Evolutionary conservation across 305 asterid species (phyloP), one percentile per base, ranked within the genome.

Genomic region (Withania somnifera): DNA sequence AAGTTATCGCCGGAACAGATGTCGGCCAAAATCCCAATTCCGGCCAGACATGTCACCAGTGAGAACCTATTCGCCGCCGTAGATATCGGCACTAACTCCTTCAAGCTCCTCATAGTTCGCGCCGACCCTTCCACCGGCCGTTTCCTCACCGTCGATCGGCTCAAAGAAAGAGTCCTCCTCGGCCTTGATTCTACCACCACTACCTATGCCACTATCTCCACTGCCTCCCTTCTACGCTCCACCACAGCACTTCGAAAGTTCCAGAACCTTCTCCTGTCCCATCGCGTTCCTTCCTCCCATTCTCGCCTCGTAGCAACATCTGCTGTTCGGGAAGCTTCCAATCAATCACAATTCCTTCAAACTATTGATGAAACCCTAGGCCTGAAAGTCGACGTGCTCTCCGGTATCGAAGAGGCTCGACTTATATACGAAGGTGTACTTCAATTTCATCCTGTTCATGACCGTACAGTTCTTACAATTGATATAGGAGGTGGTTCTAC

Each of bases 401-500:
- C 97, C 54, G 97, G 98, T 77, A 77, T 64, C 3, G 95, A 94
- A 32, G 98, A 94, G 85, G 98, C 98, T 38, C 92, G 95, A 56
- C 90, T 94, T 6, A 85, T 88, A 77, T 94, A 94, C 88, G 87
- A 88, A n/a, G 98, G 98, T 14, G 88, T 90, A 77, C 89, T 94
- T 4, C 97, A 94, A 78, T 94, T 92, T 69, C 87, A 83, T 68
- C 93, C 97, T 0, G 87, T 91, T 81, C 80, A 84, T 80, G 47
- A 69, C 53, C 83, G 88, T 28, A 90, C 91, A 42, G 87, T 91
- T 17, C 95, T 94, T 22, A 88, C 93, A 0, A 84, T 94, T 11
- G 98, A 94, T 79, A 94, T 94, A 17, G 98, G 98, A 45, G 97
- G 98, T 40, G 98, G 98, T 24, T 92, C 97, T 0, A 92, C 98